A percentile compares a stretch with the other conserved stretches of the same genome.
Conservation (phyloP, 2,329 filamentous ascomycete species). For the Hirsutella rhossiliensis region DNA sequence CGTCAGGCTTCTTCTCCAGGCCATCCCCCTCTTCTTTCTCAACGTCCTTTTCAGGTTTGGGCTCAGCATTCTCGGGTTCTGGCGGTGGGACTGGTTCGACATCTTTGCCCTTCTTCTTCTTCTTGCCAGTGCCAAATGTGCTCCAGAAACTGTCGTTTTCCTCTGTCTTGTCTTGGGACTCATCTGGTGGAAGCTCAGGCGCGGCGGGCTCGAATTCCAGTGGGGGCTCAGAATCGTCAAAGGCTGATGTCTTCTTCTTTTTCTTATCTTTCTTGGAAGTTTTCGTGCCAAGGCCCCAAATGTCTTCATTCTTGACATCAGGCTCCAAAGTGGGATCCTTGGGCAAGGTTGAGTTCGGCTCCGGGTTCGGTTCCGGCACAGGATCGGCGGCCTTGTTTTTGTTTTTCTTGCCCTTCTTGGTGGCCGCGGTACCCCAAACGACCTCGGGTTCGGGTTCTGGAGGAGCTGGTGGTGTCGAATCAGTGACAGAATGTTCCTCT, state of each 20-base stretch:
- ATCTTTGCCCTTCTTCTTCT: no score
- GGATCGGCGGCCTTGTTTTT: constrained; percentile 14
- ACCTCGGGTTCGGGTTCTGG: background rate
- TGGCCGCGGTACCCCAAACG: constrained; percentile 2
- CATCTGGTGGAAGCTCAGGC: no score
- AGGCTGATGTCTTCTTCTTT: constrained; percentile 11
- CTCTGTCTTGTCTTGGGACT: no score
- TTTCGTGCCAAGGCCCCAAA: constrained; percentile 1
- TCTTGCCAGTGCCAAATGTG: no score
- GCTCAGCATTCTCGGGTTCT: no score
- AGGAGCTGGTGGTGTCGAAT: constrained; percentile 1
- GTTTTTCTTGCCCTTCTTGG: constrained; percentile 22
- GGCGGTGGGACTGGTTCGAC: no score
- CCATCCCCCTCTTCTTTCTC: no score
- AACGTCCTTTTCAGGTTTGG: no score
- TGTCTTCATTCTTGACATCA: background rate
- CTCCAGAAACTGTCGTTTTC: no score
- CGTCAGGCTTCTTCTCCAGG: no score
- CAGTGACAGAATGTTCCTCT: constrained; percentile 2
- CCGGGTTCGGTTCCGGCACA: constrained; percentile 7
- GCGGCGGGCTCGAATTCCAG: no score
- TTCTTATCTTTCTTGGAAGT: constrained; percentile 17
- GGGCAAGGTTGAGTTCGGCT: constrained; percentile 10
- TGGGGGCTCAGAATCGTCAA: no score
- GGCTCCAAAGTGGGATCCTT: constrained; percentile 6